Evolutionary conservation across 2,329 filamentous ascomycete genomes (phyloP).

Genomic region (Hypoxylon sp.): DNA sequence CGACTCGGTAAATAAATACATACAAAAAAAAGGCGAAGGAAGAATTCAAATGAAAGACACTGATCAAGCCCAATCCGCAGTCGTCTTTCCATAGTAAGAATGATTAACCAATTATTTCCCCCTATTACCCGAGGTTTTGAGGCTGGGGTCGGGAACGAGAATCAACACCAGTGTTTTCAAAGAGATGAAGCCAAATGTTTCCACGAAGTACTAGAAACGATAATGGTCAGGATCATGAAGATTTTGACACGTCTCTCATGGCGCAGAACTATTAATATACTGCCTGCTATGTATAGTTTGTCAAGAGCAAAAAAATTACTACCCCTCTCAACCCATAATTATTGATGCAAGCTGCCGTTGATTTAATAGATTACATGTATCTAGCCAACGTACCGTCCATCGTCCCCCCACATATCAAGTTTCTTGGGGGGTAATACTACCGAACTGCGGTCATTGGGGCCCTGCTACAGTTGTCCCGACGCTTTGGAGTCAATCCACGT

Average conservation of each 20-base stretch:
- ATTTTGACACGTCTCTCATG: conserved; percentile 44
- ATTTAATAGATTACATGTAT: conserved; percentile 45
- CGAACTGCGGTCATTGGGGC: conserved; percentile 35
- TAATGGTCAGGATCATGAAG: conserved; percentile 25
- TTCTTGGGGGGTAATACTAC: conserved; percentile 37
- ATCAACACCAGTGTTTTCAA: conserved; percentile 21
- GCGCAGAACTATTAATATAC: conserved; percentile 45
- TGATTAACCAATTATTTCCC: conserved; percentile 36
- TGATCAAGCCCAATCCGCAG: conserved; percentile 23
- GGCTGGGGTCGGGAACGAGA: conserved; percentile 34
- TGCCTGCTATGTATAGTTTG: conserved; percentile 35
- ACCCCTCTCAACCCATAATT: conserved; percentile 43
- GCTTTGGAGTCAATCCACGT: too few relatives aligned
- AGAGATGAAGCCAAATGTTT: conserved; percentile 21
- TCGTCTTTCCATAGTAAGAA: conserved; percentile 19
- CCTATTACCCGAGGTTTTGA: conserved; percentile 40
- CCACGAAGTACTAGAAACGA: conserved; percentile 18
- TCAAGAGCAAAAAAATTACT: conserved; percentile 18
- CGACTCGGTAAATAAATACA: too few relatives aligned
- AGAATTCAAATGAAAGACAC: too few relatives aligned
- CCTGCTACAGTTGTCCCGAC: conserved; percentile 26
- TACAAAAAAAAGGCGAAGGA: too few relatives aligned
- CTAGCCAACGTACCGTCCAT: conserved; percentile 45
- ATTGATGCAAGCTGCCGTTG: conserved; percentile 53
- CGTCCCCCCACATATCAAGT: conserved; percentile 36